Evolutionary conservation across 306 rosid genomes (phyloP).

Genomic region (Quillaja saponaria): DNA sequence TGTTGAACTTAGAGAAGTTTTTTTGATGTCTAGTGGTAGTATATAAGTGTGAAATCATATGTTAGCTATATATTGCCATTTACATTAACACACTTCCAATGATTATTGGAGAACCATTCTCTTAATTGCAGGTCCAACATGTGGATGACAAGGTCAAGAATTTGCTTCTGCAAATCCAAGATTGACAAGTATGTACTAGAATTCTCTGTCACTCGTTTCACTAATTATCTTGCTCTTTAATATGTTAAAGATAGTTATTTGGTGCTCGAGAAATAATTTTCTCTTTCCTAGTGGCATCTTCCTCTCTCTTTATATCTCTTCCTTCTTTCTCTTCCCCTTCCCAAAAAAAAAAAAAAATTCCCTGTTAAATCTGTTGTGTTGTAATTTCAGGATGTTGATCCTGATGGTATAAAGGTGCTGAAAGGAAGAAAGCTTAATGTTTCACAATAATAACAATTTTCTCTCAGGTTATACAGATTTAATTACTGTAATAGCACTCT

Average conservation of each 20-base stretch:
- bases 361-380: conserved; percentile 23
- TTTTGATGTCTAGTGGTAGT: too few relatives aligned
- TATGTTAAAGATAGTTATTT: conserved; percentile 6
- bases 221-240: background rate
- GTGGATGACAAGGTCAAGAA: conserved; percentile 73
- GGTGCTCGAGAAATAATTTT: conserved; percentile 2
- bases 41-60: too few relatives aligned
- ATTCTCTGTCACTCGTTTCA: too few relatives aligned
- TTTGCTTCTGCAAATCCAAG: conserved; percentile 62
- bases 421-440: conserved; percentile 71
- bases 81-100: too few relatives aligned
- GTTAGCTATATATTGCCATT: too few relatives aligned
- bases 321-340: conserved; percentile 3
- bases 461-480: too few relatives aligned
- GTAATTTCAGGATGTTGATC: conserved; percentile 49
- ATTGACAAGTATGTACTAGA: conserved; percentile 71
- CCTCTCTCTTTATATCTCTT: background rate
- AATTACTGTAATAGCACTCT: too few relatives aligned
- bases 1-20: too few relatives aligned
- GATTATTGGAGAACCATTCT: too few relatives aligned
- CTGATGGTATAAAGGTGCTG: conserved; percentile 72
- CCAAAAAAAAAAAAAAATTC: too few relatives aligned
- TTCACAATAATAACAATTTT: conserved; percentile 54
- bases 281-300: background rate
- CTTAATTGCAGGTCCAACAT: conserved; percentile 55